Conservation (phyloP, 352 stramenopile species). For the Phytophthora boehmeriae region DNA sequence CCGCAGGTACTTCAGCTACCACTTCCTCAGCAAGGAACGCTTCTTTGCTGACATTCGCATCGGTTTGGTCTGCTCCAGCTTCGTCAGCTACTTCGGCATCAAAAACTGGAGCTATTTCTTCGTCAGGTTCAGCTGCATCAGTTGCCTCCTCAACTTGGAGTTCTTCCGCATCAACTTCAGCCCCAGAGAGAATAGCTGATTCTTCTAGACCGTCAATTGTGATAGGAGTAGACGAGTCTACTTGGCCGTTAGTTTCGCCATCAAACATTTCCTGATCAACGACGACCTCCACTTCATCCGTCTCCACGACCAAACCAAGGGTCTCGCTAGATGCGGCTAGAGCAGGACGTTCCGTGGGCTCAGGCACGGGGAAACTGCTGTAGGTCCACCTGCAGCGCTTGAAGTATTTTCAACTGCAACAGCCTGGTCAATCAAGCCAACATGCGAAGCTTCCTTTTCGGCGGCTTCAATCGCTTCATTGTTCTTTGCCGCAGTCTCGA, state of each 20-base stretch:
- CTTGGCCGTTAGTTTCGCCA: background rate
- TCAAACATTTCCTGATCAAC: background rate
- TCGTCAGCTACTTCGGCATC: no score
- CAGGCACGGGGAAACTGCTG: background rate
- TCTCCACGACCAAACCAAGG: background rate
- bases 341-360: conserved; percentile 1
- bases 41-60: background rate
- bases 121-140: no score
- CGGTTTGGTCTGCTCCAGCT: background rate
- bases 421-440: background rate
- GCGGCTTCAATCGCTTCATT: conserved; percentile 16
- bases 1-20: background rate
- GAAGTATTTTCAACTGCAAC: background rate
- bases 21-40: background rate
- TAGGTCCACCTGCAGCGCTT: background rate
- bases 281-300: background rate
- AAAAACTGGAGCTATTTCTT: no score
- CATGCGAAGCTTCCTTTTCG: conserved; percentile 2
- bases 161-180: conserved; percentile 1
- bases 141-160: background rate
- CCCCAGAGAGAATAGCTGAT: no score
- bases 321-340: background rate
- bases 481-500: conserved; percentile 17
- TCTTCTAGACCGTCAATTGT: background rate
- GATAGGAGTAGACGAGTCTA: background rate